Percentiles rank a stretch among this genome's conserved stretches.
These are phyloP conservation scores for Monosporascus ibericus DNA, from an alignment of 2,329 filamentous ascomycete species.

Conservation along the genomic window DNA sequence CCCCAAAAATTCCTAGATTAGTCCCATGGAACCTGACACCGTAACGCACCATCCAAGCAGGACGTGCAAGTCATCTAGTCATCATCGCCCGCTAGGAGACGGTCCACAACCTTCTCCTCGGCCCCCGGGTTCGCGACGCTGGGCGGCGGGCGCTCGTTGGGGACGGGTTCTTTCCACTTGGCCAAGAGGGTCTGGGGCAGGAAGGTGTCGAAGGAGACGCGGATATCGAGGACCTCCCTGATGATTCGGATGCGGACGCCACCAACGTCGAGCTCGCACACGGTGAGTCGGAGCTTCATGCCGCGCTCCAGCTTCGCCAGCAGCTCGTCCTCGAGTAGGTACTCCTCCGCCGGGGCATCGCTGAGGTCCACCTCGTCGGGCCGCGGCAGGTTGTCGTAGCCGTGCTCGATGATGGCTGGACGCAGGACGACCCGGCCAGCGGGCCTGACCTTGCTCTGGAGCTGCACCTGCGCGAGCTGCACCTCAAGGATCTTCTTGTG, in stretches of 20 bases:
- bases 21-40: too few relatives aligned
- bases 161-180: slow-evolving; percentile 53
- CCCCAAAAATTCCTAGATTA: too few relatives aligned
- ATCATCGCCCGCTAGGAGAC: too few relatives aligned
- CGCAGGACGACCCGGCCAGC: slow-evolving; percentile 41
- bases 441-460: slow-evolving; percentile 27
- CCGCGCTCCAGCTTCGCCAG: slow-evolving; percentile 52
- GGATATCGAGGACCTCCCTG: slow-evolving; percentile 47
- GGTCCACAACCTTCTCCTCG: slow-evolving; percentile 17
- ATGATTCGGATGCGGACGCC: slow-evolving; percentile 59
- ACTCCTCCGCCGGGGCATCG: slow-evolving; percentile 27
- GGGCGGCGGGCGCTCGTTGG: slow-evolving; percentile 37
- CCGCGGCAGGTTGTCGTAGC: slow-evolving; percentile 36
- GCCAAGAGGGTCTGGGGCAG: slow-evolving; percentile 66
- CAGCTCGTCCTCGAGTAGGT: slow-evolving; percentile 62
- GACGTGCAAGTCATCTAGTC: too few relatives aligned
- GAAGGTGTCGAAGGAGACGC: slow-evolving; percentile 58
- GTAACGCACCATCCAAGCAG: too few relatives aligned
- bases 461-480: slow-evolving; percentile 8
- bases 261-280: slow-evolving; percentile 54
- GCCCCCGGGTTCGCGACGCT: slow-evolving; percentile 33
- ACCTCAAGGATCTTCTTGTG: slow-evolving; percentile 10
- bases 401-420: slow-evolving; percentile 40
- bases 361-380: slow-evolving; percentile 23
- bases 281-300: slow-evolving; percentile 52